A percentile compares a stretch with the other conserved stretches of the same genome.
These are phyloP conservation scores for Castanospermum australe DNA, from an alignment of 306 rosid genomes.

Conservation along the genomic window DNA sequence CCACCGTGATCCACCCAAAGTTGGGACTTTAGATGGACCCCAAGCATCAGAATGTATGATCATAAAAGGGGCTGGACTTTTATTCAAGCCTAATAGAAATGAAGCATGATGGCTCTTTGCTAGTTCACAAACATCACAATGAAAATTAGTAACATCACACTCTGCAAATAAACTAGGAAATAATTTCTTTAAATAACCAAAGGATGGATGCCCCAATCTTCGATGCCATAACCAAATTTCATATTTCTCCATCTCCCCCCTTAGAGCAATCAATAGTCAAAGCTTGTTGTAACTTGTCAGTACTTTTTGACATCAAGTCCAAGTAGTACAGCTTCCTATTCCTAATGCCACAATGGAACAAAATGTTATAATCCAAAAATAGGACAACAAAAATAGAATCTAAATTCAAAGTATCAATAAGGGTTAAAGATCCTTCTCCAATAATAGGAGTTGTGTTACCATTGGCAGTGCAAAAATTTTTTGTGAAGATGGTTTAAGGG, in stretches of 20 bases:
- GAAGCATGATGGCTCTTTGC: not conserved
- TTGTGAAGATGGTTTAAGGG: not conserved
- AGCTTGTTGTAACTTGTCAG: not conserved
- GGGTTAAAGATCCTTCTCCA: not conserved
- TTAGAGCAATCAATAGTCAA: not conserved
- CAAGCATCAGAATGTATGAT: not conserved
- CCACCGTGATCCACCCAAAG: conserved; percentile 8
- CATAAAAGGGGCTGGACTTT: not conserved
- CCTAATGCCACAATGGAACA: conserved; percentile 1
- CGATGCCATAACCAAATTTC: not conserved
- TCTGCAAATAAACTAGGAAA: not conserved
- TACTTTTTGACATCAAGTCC: not conserved
- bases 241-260: not conserved
- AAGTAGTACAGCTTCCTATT: not conserved
- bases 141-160: not conserved
- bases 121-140: not conserved
- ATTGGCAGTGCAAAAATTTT: conserved; percentile 14
- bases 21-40: not conserved
- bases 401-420: not conserved
- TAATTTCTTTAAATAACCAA: not conserved
- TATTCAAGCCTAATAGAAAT: not conserved
- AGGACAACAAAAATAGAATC: conserved; percentile 4
- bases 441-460: not conserved
- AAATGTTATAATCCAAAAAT: conserved; percentile 7
- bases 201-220: not conserved